Conservation (phyloP, 768 basidiomycete species). For the Mycena metata region DNA sequence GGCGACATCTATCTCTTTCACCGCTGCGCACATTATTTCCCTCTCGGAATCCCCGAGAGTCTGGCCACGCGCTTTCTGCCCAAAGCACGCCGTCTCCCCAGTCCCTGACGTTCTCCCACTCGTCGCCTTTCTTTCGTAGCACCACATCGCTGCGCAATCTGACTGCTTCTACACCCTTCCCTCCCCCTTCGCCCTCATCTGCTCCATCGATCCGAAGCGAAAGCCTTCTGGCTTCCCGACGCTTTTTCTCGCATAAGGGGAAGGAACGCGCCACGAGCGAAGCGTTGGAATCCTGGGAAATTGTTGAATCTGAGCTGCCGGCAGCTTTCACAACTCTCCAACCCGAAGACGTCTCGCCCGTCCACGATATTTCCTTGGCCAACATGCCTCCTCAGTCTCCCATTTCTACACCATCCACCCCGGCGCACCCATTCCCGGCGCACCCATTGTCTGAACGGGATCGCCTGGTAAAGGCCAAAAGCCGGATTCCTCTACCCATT, state of each 20-base stretch:
- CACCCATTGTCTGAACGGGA: slow-evolving; percentile 32
- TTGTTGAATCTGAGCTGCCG: slow-evolving; percentile 49
- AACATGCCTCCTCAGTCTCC: slow-evolving; percentile 20
- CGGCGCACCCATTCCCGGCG: slow-evolving; percentile 21
- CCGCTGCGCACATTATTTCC: slow-evolving; percentile 64
- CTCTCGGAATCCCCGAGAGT: slow-evolving; percentile 47
- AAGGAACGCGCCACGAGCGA: slow-evolving; percentile 54
- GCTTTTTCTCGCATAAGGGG: slow-evolving; percentile 55
- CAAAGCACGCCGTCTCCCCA: slow-evolving; percentile 55
- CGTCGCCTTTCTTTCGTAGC: slow-evolving; percentile 59
- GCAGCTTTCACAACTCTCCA: slow-evolving; percentile 36
- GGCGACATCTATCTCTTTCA: slow-evolving; percentile 58
- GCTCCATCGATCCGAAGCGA: slow-evolving; percentile 49
- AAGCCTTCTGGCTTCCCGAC: slow-evolving; percentile 47
- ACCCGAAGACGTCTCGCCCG: slow-evolving; percentile 47
- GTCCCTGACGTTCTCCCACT: slow-evolving; percentile 54
- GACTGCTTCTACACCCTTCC: slow-evolving; percentile 52
- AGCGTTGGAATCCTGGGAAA: slow-evolving; percentile 60
- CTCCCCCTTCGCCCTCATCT: slow-evolving; percentile 46
- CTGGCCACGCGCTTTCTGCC: slow-evolving; percentile 57
- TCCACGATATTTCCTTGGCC: slow-evolving; percentile 24
- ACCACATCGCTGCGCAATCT: slow-evolving; percentile 59
- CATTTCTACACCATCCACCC: slow-evolving; percentile 20
- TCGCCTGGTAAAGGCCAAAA: slow-evolving; percentile 20
- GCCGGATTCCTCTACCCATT: not conserved